A percentile compares a stretch with the other conserved stretches of the same genome.
Evolutionary conservation across 2,329 filamentous ascomycete species (phyloP).

Genomic region (Exserohilum turcica): DNA sequence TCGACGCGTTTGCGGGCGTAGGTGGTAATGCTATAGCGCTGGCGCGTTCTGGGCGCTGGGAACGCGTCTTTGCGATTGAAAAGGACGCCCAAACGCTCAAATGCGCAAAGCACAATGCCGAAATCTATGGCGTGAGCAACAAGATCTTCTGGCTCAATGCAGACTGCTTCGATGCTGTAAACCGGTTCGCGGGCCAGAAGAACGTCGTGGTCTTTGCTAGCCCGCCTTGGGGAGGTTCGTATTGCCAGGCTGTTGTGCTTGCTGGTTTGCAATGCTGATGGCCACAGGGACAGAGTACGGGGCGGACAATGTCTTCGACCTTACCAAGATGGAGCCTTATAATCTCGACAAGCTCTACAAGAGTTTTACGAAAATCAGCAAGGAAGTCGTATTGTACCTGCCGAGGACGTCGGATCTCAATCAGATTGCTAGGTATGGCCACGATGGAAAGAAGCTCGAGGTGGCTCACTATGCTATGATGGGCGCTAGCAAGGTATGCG

Average conservation of each 20-base stretch:
- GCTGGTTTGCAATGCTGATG: slow-evolving; percentile 13
- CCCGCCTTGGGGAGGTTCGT: slow-evolving; percentile 73
- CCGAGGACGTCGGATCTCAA: slow-evolving; percentile 63
- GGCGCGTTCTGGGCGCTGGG: slow-evolving; percentile 78
- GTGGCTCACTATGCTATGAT: slow-evolving; percentile 82
- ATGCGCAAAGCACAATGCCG: slow-evolving; percentile 91
- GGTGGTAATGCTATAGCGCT: slow-evolving; percentile 97
- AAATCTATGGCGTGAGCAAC: slow-evolving; percentile 77
- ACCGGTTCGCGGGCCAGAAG: slow-evolving; percentile 55
- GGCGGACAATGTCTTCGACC: slow-evolving; percentile 74
- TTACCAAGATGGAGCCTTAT: slow-evolving; percentile 88
- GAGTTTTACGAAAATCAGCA: slow-evolving; percentile 47
- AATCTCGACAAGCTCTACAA: slow-evolving; percentile 55
- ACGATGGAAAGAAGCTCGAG: slow-evolving; percentile 42
- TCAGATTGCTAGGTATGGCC: slow-evolving; percentile 44
- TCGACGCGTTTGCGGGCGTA: slow-evolving; percentile 89
- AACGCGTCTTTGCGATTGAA: slow-evolving; percentile 86
- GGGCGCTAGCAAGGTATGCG: slow-evolving; percentile 78
- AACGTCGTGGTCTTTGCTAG: slow-evolving; percentile 71
- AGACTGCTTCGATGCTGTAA: slow-evolving; percentile 80
- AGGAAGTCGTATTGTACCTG: slow-evolving; percentile 74
- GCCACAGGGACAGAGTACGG: slow-evolving; percentile 65
- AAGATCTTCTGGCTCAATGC: slow-evolving; percentile 85
- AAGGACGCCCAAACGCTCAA: slow-evolving; percentile 77
- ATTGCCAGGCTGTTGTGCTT: background rate